A percentile compares a stretch with the other conserved stretches of the same genome.
Conservation (phyloP, 805 yeast species). For the Candida fluviatilis region DNA sequence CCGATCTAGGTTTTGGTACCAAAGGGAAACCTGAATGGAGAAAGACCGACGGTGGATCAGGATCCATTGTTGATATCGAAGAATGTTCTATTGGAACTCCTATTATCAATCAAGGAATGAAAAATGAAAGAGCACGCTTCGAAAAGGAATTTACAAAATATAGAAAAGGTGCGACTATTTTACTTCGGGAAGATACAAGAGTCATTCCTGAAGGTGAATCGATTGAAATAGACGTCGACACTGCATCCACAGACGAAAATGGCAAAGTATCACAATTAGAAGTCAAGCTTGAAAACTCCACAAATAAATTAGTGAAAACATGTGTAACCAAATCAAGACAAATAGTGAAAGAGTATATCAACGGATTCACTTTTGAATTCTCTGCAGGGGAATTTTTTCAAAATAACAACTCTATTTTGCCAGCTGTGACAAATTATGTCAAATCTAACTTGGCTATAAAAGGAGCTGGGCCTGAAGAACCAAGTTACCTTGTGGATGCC, state of each 20-base stretch:
- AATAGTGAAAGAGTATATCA: slow-evolving; percentile 71
- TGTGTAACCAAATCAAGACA: slow-evolving; percentile 78
- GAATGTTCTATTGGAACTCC: slow-evolving; percentile 88
- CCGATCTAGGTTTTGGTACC: slow-evolving; percentile 85
- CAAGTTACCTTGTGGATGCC: slow-evolving; percentile 79
- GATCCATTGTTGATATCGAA: slow-evolving; percentile 79
- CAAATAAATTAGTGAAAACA: slow-evolving; percentile 46
- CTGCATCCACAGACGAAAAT: slow-evolving; percentile 42
- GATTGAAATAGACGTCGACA: slow-evolving; percentile 14
- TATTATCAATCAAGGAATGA: slow-evolving; percentile 70
- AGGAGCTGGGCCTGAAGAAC: slow-evolving; percentile 25
- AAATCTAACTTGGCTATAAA: slow-evolving; percentile 54
- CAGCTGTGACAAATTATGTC: slow-evolving; percentile 78
- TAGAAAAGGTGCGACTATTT: slow-evolving; percentile 81
- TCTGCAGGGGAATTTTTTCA: slow-evolving; percentile 97
- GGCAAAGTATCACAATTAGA: slow-evolving; percentile 29
- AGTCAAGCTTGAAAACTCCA: slow-evolving; percentile 20
- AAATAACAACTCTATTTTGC: slow-evolving; percentile 88
- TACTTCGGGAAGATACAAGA: slow-evolving; percentile 74
- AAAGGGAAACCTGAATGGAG: slow-evolving; percentile 79
- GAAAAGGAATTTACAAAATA: slow-evolving; percentile 41
- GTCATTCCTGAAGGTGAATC: slow-evolving; percentile 23
- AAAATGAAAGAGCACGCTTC: slow-evolving; percentile 59
- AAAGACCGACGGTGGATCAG: slow-evolving; percentile 52
- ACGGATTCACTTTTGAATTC: slow-evolving; percentile 77